Percentiles rank a stretch among this genome's conserved stretches.
Conservation (phyloP, 2,329 filamentous ascomycete species). For the Beauveria australis region DNA sequence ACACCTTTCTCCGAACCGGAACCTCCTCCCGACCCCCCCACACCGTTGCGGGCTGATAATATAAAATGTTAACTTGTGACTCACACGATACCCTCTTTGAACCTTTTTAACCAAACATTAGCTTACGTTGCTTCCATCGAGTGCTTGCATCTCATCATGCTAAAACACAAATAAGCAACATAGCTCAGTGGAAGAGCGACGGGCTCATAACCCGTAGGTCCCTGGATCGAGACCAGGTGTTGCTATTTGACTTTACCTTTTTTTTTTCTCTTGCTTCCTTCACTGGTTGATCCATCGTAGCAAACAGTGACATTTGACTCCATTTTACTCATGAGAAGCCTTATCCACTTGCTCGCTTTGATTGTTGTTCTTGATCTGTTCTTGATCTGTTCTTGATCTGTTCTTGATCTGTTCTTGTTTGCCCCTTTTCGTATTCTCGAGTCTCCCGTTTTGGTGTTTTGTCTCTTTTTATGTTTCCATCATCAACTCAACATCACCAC, state of each 20-base stretch:
- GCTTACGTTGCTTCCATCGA: background rate
- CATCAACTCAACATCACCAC: background rate
- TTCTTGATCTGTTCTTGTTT: background rate
- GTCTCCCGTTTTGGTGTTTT: background rate
- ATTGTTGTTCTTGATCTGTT: background rate
- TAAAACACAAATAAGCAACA: slow-evolving; percentile 5
- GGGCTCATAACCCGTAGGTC: slow-evolving; percentile 12
- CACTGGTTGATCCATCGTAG: background rate
- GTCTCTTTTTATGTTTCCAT: background rate
- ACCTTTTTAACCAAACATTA: too few species aligned
- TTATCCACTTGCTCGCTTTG: background rate
- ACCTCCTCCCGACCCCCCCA: too few species aligned
- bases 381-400: too few species aligned
- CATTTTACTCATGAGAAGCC: background rate
- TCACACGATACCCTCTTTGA: too few species aligned
- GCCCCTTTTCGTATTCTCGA: background rate
- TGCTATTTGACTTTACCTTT: background rate
- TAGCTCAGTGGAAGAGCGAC: slow-evolving; percentile 13
- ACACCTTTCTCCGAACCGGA: too few species aligned
- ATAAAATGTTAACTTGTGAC: too few species aligned
- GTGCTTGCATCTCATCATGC: background rate
- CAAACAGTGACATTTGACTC: background rate
- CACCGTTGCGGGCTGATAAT: too few species aligned
- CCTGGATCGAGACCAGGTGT: slow-evolving; percentile 13
- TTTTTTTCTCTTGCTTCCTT: background rate